Conservation (phyloP, 2,329 filamentous ascomycete genomes). For the Trichoderma hamatum region DNA sequence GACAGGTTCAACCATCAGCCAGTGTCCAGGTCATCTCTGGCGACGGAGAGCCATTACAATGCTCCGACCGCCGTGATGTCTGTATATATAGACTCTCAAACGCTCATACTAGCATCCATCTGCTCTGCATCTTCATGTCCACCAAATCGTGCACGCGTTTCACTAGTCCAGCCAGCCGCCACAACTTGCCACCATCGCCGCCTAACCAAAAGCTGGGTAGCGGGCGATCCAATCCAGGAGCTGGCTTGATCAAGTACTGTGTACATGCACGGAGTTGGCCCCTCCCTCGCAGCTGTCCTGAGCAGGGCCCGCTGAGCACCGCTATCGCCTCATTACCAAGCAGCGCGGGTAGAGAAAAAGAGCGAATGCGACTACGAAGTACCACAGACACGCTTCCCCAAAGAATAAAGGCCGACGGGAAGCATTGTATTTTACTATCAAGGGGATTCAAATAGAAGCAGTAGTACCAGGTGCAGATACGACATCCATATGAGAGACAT, state of each 20-base stretch:
- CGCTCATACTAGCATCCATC: not conserved
- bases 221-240: not conserved
- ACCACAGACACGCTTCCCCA: not conserved
- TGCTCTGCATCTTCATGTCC: not conserved
- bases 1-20: not conserved
- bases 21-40: not conserved
- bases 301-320: conserved; percentile 6
- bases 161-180: not conserved
- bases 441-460: not conserved
- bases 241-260: not conserved
- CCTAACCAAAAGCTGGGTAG: not conserved
- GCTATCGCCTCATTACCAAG: conserved; percentile 19
- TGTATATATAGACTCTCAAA: not conserved
- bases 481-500: not conserved
- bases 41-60: not conserved
- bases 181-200: not conserved
- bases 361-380: not conserved
- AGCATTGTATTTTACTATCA: not conserved
- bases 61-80: not conserved
- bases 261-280: not conserved
- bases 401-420: not conserved
- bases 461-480: not conserved
- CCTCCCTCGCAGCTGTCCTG: conserved; percentile 5
- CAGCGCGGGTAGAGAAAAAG: not conserved
- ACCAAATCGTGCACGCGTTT: not conserved